Base-by-base conservation (phyloP, 345 rosid genomes). In the Garcia nutans region DNA sequence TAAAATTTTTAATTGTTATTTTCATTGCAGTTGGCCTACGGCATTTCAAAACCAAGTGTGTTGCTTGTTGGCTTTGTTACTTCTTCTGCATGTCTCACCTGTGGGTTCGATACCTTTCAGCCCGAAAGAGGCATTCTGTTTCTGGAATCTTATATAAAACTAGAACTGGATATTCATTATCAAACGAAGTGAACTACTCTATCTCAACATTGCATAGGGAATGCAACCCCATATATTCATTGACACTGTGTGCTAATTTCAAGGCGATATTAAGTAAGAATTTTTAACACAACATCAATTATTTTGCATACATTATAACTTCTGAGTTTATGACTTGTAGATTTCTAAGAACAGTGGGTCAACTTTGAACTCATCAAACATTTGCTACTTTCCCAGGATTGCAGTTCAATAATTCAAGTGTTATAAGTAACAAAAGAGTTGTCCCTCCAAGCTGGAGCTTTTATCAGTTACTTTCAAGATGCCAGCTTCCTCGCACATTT, bases 401-500 rank as follows among this genome's bases (percentile, higher is more conserved):
- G 10, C 28, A 55, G 49, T 49, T 50, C 50, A 37, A 64, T 62
- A 19, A 16, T 61, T 57, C 57, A 44, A 12, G 28, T 56, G 59
- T 54, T 70, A n/a, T 20, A 23, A 17, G 52, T 23, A 55, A 20
- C 10, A 17, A 19, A 13, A 11, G 68, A 22, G 12, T 55, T 55
- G 28, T 33, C 15, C 49, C n/a, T 11, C 57, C 45, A 23, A 50
- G 31, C 19, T 8, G 44, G 58, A 57, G n/a, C 26, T 45, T 16
- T 47, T 28, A 19, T 73, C 47, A 5, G 31, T 66, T 52, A 16
- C 23, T 28, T 15, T 4, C 64, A 60, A 68, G 69, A 52, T 45
- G 77, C 44, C 56, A n/a, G 26, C 44, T 60, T 54, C 2, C 17
- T 61, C 60, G 78, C 56, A 77, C 87, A 52, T 89, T 88, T 75